Percentiles rank a stretch among this genome's conserved stretches.
Evolutionary conservation across 257 asterid species (phyloP).

Genomic region (Lavandula angustifolia): DNA sequence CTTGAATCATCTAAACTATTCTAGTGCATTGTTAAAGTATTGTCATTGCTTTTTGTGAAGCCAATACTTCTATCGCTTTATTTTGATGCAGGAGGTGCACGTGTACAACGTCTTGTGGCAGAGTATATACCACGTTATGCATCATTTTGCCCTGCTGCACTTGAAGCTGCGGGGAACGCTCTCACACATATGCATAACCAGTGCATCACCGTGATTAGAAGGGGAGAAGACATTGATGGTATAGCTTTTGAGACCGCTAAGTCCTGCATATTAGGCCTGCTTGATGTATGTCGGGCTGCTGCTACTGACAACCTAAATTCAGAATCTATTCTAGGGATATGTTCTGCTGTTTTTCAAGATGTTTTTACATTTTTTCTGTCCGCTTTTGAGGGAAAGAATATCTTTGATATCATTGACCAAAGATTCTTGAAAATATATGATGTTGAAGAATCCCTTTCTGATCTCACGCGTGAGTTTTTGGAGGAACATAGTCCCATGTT

Average conservation of each 20-base stretch:
- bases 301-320: slow-evolving; percentile 54
- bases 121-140: slow-evolving; percentile 78
- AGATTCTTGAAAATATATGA: slow-evolving; percentile 55
- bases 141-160: slow-evolving; percentile 71
- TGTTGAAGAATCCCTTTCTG: slow-evolving; percentile 47
- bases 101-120: slow-evolving; percentile 71
- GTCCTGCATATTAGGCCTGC: slow-evolving; percentile 75
- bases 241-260: slow-evolving; percentile 78
- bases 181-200: slow-evolving; percentile 60
- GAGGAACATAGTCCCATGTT: slow-evolving; percentile 53
- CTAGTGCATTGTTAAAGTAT: background rate
- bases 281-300: slow-evolving; percentile 69
- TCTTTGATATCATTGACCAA: slow-evolving; percentile 67
- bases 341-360: slow-evolving; percentile 63
- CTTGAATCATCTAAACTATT: background rate
- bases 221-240: slow-evolving; percentile 70
- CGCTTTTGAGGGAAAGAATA: slow-evolving; percentile 65
- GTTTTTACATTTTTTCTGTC: slow-evolving; percentile 66
- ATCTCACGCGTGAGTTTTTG: slow-evolving; percentile 51
- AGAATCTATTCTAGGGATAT: slow-evolving; percentile 55
- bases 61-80: slow-evolving; percentile 12
- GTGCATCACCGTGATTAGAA: slow-evolving; percentile 51
- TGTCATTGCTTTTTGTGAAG: background rate
- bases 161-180: slow-evolving; percentile 75
- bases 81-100: slow-evolving; percentile 61